A percentile compares a stretch with the other conserved stretches of the same genome.
phyloP scores from a whole-genome alignment of 352 stramenopile genomes.

The Globisporangium splendens region DNA sequence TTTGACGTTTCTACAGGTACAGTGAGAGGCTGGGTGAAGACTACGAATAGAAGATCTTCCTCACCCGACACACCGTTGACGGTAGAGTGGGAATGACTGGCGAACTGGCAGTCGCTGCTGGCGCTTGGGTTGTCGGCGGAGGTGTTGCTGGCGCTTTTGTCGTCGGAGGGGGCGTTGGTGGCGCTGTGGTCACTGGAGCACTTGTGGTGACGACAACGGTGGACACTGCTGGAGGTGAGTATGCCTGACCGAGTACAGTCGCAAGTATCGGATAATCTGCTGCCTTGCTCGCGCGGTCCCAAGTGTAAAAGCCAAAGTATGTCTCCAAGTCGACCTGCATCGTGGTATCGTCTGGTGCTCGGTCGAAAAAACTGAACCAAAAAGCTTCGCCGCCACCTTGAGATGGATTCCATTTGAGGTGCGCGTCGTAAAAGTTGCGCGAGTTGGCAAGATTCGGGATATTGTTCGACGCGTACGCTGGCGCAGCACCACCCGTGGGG shows the following conservation, averaged over 20 bases:
- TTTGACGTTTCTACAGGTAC: background rate
- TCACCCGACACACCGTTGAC: conserved; percentile 30
- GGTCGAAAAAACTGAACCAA: conserved; percentile 85
- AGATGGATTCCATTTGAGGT: conserved; percentile 54
- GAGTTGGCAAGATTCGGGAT: conserved; percentile 49
- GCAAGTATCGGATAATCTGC: conserved; percentile 33
- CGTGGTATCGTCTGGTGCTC: conserved; percentile 40
- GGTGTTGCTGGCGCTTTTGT: conserved; percentile 7
- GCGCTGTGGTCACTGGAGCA: conserved; percentile 1
- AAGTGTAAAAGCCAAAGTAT: conserved; percentile 77
- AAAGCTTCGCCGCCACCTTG: conserved; percentile 49
- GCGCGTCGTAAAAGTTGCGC: conserved; percentile 53
- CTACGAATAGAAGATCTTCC: conserved; percentile 24
- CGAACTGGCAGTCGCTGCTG: conserved; percentile 2
- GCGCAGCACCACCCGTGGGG: conserved; percentile 37
- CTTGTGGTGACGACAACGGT: conserved; percentile 8
- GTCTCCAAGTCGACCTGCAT: conserved; percentile 50
- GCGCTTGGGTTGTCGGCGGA: conserved; percentile 5
- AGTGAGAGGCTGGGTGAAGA: background rate
- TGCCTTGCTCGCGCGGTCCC: conserved; percentile 29
- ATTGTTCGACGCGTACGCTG: conserved; percentile 33
- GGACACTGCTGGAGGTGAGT: background rate
- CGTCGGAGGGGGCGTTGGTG: conserved; percentile 5
- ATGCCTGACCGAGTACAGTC: conserved; percentile 4
- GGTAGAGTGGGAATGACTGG: conserved; percentile 6